A percentile compares a stretch with the other conserved stretches of the same genome.
These are phyloP conservation scores for Heterobasidion annosum DNA, from an alignment of 1,284 basidiomycete species.

Conservation along the genomic window DNA sequence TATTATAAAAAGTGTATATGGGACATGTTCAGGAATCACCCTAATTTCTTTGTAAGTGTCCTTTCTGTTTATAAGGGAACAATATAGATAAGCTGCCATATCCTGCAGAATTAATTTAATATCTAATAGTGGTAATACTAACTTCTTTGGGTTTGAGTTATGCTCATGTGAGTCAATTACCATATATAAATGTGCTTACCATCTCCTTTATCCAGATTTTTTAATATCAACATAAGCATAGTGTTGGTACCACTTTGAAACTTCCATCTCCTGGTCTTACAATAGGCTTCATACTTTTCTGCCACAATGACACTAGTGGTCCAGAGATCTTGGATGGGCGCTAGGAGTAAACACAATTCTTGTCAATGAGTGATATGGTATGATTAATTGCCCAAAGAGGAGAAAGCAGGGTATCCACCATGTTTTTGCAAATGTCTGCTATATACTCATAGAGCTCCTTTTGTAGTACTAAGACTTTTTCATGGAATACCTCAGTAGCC, in stretches of 20 bases:
- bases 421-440: conserved; percentile 17
- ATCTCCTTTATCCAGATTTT: conserved; percentile 19
- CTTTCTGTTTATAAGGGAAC: conserved; percentile 17
- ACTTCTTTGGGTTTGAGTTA: conserved; percentile 25
- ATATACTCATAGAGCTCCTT: conserved; percentile 13
- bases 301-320: conserved; percentile 18
- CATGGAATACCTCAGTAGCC: conserved; percentile 11
- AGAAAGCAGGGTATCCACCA: conserved; percentile 17
- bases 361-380: conserved; percentile 26
- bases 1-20: conserved; percentile 16
- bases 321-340: conserved; percentile 22
- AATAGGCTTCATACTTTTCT: conserved; percentile 20
- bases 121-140: conserved; percentile 24
- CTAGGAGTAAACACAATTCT: conserved; percentile 19
- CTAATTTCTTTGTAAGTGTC: conserved; percentile 27
- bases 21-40: conserved; percentile 18
- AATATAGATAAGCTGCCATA: conserved; percentile 15
- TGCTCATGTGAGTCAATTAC: conserved; percentile 21
- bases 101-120: conserved; percentile 21
- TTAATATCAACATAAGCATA: conserved; percentile 24
- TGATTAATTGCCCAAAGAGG: conserved; percentile 28
- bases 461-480: conserved; percentile 10
- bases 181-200: conserved; percentile 19
- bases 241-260: conserved; percentile 17
- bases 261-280: conserved; percentile 20